Evolutionary conservation across 177 flowering plant genomes (phyloP).

Genomic region (Tripterygium wilfordii): DNA sequence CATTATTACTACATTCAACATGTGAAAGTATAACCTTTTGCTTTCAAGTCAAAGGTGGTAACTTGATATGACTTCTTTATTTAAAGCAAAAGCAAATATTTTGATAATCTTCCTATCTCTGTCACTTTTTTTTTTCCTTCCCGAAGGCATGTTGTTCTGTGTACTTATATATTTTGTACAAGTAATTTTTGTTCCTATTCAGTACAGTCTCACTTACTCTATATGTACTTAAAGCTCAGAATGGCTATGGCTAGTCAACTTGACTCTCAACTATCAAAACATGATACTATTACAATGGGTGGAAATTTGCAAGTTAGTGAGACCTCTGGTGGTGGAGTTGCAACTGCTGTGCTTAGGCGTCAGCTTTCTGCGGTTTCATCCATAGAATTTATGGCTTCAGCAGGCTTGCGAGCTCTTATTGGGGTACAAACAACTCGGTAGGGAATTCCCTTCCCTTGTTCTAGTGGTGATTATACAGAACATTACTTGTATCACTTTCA

Average conservation of each 20-base stretch:
- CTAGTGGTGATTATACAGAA: neutral
- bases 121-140: too few relatives aligned
- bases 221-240: constrained; percentile 27
- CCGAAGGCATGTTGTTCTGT: too few relatives aligned
- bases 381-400: constrained; percentile 67
- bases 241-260: constrained; percentile 87
- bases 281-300: constrained; percentile 55
- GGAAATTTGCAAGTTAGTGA: constrained; percentile 76
- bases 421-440: constrained; percentile 83
- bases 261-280: constrained; percentile 80
- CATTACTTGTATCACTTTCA: neutral
- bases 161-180: too few relatives aligned
- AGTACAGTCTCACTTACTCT: too few relatives aligned
- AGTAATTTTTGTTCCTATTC: neutral
- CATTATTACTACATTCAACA: too few relatives aligned
- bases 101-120: too few relatives aligned
- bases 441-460: constrained; percentile 12
- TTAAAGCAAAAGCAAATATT: too few relatives aligned
- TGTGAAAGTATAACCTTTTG: too few relatives aligned
- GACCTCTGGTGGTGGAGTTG: constrained; percentile 70
- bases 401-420: constrained; percentile 71
- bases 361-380: constrained; percentile 71
- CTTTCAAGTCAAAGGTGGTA: too few relatives aligned
- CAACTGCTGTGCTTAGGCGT: constrained; percentile 60
- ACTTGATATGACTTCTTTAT: too few relatives aligned